These are phyloP conservation scores for Leishmania major DNA, from an alignment of 208 protist genomes.

Conservation along the genomic window DNA sequence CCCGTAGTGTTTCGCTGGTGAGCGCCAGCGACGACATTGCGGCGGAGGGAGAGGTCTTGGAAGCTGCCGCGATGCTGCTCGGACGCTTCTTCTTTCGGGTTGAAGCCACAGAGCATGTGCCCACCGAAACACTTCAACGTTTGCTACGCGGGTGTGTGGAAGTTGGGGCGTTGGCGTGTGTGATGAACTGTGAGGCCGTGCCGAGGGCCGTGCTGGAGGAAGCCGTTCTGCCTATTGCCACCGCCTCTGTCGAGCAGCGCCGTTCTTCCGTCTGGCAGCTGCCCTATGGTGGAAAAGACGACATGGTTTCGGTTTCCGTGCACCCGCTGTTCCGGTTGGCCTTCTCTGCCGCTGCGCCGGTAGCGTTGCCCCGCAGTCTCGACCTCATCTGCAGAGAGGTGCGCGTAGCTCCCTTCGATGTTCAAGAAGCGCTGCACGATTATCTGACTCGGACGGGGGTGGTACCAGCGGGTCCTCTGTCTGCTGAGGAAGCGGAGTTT, in stretches of 20 bases:
- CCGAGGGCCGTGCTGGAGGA: conserved; percentile 14
- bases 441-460: conserved; percentile 35
- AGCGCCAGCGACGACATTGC: conserved; percentile 22
- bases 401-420: conserved; percentile 22
- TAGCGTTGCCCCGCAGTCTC: conserved; percentile 7
- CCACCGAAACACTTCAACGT: conserved; percentile 37
- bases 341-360: conserved; percentile 4
- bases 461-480: conserved; percentile 16
- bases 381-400: conserved; percentile 23
- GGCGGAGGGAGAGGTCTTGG: conserved; percentile 23
- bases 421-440: conserved; percentile 41
- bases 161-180: conserved; percentile 62
- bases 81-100: conserved; percentile 67
- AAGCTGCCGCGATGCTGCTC: conserved; percentile 33
- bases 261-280: conserved; percentile 23
- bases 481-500: conserved; percentile 42
- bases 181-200: conserved; percentile 58
- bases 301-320: conserved; percentile 8
- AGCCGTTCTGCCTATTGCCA: conserved; percentile 22
- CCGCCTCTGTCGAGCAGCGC: conserved; percentile 6
- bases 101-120: conserved; percentile 46
- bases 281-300: conserved; percentile 9
- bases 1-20: conserved; percentile 29
- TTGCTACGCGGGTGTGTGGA: conserved; percentile 66
- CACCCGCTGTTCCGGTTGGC: conserved; percentile 33